Base-by-base conservation (phyloP, 768 basidiomycete species). In the Phylloporus scabripes region DNA sequence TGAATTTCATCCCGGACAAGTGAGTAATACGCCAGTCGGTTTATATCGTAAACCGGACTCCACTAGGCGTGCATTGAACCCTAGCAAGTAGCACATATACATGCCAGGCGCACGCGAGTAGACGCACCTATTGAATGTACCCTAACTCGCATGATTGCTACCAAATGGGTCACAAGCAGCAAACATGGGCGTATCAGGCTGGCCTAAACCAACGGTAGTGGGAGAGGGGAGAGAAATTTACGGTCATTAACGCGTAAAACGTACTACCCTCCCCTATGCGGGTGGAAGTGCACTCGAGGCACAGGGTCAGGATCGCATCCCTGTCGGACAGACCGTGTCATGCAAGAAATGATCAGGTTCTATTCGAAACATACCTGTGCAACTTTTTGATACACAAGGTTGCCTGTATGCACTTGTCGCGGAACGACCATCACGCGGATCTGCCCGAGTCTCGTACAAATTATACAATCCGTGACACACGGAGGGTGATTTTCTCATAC, bases 1-100 rank as follows among this genome's bases (percentile, higher is more conserved):
- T 70, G 66, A 45, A 72, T 64, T 59, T 74, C 71, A 61, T 67
- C 69, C 55, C 61, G 66, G 46, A 60, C 63, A 69, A 40, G 46
- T 46, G 42, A 34, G 50, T 52, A 59, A 64, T 62, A 51, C 24
- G 37, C 55, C 45, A 46, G 49, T 54, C 51, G 42, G 44, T 33
- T 42, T 45, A 44, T 43, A 46, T 40, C 52, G 45, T 49, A 45
- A 49, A 31, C 47, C 46, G 15, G 38, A 49, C 51, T 50, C 50
- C 48, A 55, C 42, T 14, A 41, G 31, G 42, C 50, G 38, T 59
- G 64, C 62, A 56, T 59, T 61, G 59, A 31, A 52, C 58, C 55
- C 63, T 72, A 57, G 28, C 21, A 17, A n/a, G n/a, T 34, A 31
- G 39, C 23, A 24, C 43, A 43, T 38, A 42, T 20, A 39, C 51